Evolutionary conservation across 2,329 filamentous ascomycete genomes (phyloP).

Genomic region (Dactylellina drechsleri): DNA sequence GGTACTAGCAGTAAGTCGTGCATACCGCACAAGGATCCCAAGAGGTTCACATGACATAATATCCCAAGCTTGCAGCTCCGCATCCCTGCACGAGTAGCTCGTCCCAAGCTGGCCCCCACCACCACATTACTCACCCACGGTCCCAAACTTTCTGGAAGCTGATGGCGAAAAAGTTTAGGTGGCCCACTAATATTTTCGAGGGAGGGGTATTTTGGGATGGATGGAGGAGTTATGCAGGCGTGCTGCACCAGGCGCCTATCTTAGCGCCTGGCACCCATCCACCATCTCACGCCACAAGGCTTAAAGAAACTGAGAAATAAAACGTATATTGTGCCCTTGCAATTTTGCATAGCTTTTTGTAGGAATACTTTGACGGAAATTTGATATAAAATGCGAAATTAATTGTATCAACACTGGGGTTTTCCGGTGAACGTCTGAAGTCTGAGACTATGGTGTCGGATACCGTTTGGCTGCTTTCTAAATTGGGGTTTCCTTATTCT

Average conservation of each 20-base stretch:
- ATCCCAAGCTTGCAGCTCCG: slow-evolving; percentile 12
- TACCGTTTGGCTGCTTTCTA: too few relatives aligned
- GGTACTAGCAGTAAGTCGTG: slow-evolving; percentile 7
- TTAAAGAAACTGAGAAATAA: too few relatives aligned
- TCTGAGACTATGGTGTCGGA: too few relatives aligned
- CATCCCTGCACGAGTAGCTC: slow-evolving; percentile 16
- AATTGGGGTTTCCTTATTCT: too few relatives aligned
- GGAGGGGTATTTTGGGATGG: not conserved
- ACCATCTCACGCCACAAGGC: not conserved
- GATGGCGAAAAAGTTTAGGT: not conserved
- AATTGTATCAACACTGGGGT: too few relatives aligned
- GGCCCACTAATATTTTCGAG: not conserved
- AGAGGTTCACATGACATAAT: slow-evolving; percentile 20
- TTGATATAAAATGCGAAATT: too few relatives aligned
- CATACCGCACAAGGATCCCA: slow-evolving; percentile 5
- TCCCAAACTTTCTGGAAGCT: slow-evolving; percentile 20
- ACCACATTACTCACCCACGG: not conserved
- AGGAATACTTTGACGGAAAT: too few relatives aligned
- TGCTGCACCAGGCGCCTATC: slow-evolving; percentile 38
- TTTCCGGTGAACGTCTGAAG: too few relatives aligned
- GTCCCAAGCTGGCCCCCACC: not conserved
- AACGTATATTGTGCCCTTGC: not conserved
- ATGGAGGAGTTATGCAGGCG: slow-evolving; percentile 7
- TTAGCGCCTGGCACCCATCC: slow-evolving; percentile 30
- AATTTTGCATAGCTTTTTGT: not conserved